A percentile compares a stretch with the other conserved stretches of the same genome.
Evolutionary conservation across 345 rosid genomes (phyloP).

Genomic region (Salix suchowensis): DNA sequence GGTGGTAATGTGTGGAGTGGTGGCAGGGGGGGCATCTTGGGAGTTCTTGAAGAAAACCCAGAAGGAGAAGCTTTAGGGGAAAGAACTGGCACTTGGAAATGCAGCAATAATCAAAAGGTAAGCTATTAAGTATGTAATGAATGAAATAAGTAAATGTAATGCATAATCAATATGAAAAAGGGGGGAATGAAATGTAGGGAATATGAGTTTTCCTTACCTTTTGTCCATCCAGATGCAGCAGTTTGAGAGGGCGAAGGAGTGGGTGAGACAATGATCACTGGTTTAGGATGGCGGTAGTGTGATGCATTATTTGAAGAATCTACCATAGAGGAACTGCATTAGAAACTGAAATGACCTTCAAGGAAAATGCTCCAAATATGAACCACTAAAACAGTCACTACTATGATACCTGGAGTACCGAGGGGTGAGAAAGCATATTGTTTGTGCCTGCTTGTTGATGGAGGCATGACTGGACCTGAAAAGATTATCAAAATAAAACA

Average conservation of each 20-base stretch:
- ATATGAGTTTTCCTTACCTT: constrained; percentile 33
- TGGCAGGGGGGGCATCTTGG: constrained; percentile 52
- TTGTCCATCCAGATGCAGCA: constrained; percentile 34
- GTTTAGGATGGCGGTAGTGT: constrained; percentile 30
- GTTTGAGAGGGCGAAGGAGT: constrained; percentile 59
- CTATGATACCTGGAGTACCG: constrained; percentile 37
- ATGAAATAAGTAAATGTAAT: background rate
- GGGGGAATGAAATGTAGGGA: background rate
- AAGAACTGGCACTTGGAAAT: constrained; percentile 40
- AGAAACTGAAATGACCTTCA: constrained; percentile 12
- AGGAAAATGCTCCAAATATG: constrained; percentile 3
- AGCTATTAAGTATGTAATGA: constrained; percentile 17
- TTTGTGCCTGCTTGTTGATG: constrained; percentile 25
- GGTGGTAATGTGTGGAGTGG: constrained; percentile 75
- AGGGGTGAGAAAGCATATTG: constrained; percentile 47
- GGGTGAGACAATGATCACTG: constrained; percentile 29
- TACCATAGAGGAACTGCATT: constrained; percentile 12
- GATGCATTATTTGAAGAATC: constrained; percentile 39
- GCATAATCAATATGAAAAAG: background rate
- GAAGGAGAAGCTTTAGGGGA: constrained; percentile 42
- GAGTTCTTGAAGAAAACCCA: constrained; percentile 43
- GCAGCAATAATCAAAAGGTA: constrained; percentile 30
- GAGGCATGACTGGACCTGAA: constrained; percentile 41
- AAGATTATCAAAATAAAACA: constrained; percentile 23
- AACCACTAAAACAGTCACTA: background rate